Conservation (phyloP, 352 stramenopile species). For the Phytophthora sp. region DNA sequence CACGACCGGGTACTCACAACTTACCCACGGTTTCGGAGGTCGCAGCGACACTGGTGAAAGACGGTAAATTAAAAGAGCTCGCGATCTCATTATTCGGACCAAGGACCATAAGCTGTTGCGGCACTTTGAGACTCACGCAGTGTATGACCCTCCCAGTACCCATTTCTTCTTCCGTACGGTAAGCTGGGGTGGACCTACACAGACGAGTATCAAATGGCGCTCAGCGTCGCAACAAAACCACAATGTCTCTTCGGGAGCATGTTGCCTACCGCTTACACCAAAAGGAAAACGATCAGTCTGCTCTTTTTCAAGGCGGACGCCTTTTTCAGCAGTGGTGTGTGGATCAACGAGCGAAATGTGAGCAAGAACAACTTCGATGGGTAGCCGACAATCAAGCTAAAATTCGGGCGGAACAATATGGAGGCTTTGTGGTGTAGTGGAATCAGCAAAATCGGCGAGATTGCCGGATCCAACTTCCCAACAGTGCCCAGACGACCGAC, state of each 20-base stretch:
- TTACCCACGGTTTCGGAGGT: constrained; percentile 3
- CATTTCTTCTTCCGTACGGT: background rate
- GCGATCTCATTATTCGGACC: background rate
- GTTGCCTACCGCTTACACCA: background rate
- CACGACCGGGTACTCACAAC: constrained; percentile 3
- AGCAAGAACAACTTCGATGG: constrained; percentile 8
- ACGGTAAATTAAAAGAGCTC: background rate
- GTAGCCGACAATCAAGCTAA: background rate
- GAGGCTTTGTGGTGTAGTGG: no score
- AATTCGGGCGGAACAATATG: constrained; percentile 1
- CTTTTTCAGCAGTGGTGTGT: constrained; percentile 14
- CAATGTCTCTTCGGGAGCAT: constrained; percentile 11
- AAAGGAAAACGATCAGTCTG: background rate
- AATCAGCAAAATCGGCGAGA: no score
- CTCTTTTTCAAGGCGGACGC: constrained; percentile 1
- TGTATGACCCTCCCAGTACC: constrained; percentile 11
- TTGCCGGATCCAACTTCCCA: no score
- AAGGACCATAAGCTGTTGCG: background rate
- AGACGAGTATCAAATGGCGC: background rate
- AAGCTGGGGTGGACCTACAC: constrained; percentile 12
- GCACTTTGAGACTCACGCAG: constrained; percentile 1
- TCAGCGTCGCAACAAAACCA: background rate
- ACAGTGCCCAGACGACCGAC: no score
- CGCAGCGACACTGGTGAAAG: background rate
- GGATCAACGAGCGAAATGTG: constrained; percentile 2